Base-by-base conservation (phyloP, 495 filamentous ascomycete species). In the Talaromyces stipitatus region DNA sequence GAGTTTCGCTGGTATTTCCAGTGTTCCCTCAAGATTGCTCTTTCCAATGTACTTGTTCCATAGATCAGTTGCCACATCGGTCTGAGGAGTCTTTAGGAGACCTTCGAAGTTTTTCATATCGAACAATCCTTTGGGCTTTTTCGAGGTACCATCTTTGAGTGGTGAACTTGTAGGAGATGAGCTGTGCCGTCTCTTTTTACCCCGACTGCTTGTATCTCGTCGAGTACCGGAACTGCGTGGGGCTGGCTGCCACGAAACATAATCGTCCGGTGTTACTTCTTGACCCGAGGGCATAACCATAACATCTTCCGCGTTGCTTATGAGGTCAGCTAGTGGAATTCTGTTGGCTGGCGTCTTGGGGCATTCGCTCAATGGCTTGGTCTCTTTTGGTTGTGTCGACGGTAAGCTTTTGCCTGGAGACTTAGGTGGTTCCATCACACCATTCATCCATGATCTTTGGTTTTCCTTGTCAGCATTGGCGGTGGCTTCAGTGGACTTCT, bases 91-190 rank as follows among this genome's bases (percentile, higher is more conserved):
- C 53, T 80, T 85, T 32, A 88, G 72, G 2, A 79, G 70, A n/a
- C 75, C 67, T 33, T 82, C 78, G 20, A 86, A 64, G 29, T 73
- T 74, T 56, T 82, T 76, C 38, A 83, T 61, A 52, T 80, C 72
- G 41, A 78, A 68, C 26, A 73, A 58, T 59, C 75, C 73, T 58
- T 75, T 75, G 14, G 50, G 63, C 26, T 70, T 74, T 45, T 64
- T 71, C 6, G 78, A 76, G 14, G 70, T 69, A 12, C 73, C 76
- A 28, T 20, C 24, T 20, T 78, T 72, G 50, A 79, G 75, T 4
- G 91, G 87, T 8, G 89, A 89, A 14, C 85, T 85, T n/a, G 77
- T 72, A 0, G 90, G 88, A 9, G 92, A 92, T 7, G 91, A 94
- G 69, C 87, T 92, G 65, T 85, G 78, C 3, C 87, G 85, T 51